Evolutionary conservation across 1,284 basidiomycete genomes (phyloP), one percentile per base, ranked within the genome.

Genomic region (Gomphus bonarii): DNA sequence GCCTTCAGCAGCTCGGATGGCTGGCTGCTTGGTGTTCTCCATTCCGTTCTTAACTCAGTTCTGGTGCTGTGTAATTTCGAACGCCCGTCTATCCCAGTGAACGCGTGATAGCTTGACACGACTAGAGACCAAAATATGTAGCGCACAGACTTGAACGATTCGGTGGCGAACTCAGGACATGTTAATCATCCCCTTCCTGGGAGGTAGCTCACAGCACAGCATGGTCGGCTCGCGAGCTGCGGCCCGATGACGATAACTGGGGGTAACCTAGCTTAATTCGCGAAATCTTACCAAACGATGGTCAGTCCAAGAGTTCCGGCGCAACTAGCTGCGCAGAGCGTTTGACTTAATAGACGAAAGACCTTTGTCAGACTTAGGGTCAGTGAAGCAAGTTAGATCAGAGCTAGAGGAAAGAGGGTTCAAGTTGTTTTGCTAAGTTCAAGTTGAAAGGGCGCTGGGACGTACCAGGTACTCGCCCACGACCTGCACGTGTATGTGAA

Each of bases 151-250:
- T 12, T 11, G 31, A 5, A 50, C 49, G 49, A 25, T 1, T 7
- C 35, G n/a, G 49, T 16, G 49, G 49, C 49, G 49, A 50, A 50
- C 49, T 38, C 49, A 50, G 49, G 9, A 25, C 12, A 36, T 38
- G 49, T 36, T 36, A 50, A 50, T 50, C 49, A 50, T 50, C 22
- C 49, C 35, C 14, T 35, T 36, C 49, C 47, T 31, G 47, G 47
- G 47, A 49, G 47, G 47, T 8, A 35, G n/a, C n/a, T 18, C 28
- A 16, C 47, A 33, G 47, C 22, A 49, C 47, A 30, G 8, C n/a
- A 20, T 18, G 20, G 6, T 43, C 6, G 36, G 4, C 4, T 20
- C 14, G 47, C 31, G 47, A 22, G 14, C 7, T 18, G 25, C 47
- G 28, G 47, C 28, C 47, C 47, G 47, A 49, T 22, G 31, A 33